phyloP scores from a whole-genome alignment of 2,329 filamentous ascomycete genomes.

The Teratosphaeria zuluensis region DNA sequence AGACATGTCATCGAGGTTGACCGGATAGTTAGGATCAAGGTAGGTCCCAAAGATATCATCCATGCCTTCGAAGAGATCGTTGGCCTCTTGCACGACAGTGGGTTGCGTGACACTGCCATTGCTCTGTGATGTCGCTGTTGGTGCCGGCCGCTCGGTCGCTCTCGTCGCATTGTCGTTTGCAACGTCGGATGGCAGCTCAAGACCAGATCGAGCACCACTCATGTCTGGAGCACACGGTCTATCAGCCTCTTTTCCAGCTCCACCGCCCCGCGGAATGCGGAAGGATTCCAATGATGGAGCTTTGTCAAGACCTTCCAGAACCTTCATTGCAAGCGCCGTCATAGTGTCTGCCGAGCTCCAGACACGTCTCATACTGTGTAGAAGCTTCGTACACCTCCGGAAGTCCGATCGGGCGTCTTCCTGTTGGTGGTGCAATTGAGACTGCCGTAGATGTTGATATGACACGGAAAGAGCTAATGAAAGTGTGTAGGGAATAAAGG shows the following conservation, averaged over 20 bases:
- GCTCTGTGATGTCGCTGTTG: neutral
- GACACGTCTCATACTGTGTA: constrained; percentile 34
- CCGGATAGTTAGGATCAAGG: constrained; percentile 25
- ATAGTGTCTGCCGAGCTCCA: constrained; percentile 40
- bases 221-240: constrained; percentile 3
- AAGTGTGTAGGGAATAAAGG: constrained; percentile 47
- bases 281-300: constrained; percentile 18
- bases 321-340: constrained; percentile 26
- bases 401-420: constrained; percentile 38
- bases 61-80: constrained; percentile 24
- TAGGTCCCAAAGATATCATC: constrained; percentile 26
- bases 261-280: constrained; percentile 11
- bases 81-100: constrained; percentile 1
- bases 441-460: constrained; percentile 47
- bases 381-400: constrained; percentile 33
- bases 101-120: neutral
- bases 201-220: constrained; percentile 4
- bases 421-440: constrained; percentile 39
- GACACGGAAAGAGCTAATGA: constrained; percentile 47
- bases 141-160: constrained; percentile 1
- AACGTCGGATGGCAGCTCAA: neutral
- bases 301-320: constrained; percentile 21
- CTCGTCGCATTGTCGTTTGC: neutral
- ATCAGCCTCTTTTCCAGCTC: neutral
- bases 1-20: constrained; percentile 25